Evolutionary conservation across 2,329 filamentous ascomycete species (phyloP).

Genomic region (Didymella arachidicola): DNA sequence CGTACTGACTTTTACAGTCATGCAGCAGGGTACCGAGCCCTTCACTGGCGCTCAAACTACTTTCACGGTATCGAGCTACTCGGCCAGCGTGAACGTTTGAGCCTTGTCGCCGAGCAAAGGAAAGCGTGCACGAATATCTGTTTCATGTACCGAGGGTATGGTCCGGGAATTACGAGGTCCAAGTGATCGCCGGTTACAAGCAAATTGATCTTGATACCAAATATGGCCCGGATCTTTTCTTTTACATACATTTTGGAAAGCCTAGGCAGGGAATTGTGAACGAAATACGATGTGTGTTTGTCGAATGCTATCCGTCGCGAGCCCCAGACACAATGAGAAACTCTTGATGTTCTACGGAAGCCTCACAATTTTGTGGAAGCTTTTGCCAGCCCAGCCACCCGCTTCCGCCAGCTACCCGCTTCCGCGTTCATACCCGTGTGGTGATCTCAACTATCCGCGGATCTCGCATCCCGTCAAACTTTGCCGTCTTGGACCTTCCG

Average conservation of each 20-base stretch:
- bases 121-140: not conserved
- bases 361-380: not conserved
- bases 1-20: slow-evolving; percentile 21
- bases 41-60: slow-evolving; percentile 35
- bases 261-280: not conserved
- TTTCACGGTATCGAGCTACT: slow-evolving; percentile 26
- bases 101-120: not conserved
- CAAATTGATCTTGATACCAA: not conserved
- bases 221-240: not conserved
- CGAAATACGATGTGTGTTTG: not conserved
- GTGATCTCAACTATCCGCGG: not conserved
- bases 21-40: slow-evolving; percentile 36
- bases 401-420: too few relatives aligned
- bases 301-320: not conserved
- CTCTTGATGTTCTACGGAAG: not conserved
- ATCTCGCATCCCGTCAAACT: not conserved
- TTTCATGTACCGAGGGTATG: not conserved
- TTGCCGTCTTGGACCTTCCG: not conserved
- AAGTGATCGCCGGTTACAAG: not conserved
- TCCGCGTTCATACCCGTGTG: slow-evolving; percentile 1
- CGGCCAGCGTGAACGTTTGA: slow-evolving; percentile 3
- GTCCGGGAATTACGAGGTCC: not conserved
- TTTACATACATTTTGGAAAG: not conserved
- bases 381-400: too few relatives aligned
- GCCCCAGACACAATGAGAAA: not conserved